Conservation (phyloP, 1,284 basidiomycete species). For the Pterula multifida region DNA sequence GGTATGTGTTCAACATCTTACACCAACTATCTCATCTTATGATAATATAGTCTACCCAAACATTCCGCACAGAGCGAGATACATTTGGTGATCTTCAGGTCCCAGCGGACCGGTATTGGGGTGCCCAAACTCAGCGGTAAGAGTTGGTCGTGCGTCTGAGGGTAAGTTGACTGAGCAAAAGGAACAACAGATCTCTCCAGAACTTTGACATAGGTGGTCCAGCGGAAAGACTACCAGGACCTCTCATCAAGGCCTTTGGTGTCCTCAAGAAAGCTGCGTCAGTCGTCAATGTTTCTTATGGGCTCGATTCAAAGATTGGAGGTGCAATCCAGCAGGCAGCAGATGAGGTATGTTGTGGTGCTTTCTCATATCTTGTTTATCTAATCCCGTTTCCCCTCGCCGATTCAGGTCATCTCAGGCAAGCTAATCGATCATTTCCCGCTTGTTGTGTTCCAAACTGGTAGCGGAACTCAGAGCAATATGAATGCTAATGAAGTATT, state of each 20-base stretch:
- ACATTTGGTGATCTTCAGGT: constrained; percentile 92
- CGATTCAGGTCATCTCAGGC: constrained; percentile 79
- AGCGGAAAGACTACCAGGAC: constrained; percentile 84
- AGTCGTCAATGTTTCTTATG: constrained; percentile 84
- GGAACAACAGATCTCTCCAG: constrained; percentile 70
- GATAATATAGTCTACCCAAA: constrained; percentile 28
- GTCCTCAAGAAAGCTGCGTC: constrained; percentile 97
- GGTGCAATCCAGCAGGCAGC: constrained; percentile 89
- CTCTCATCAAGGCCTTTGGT: constrained; percentile 96
- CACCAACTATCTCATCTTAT: constrained; percentile 9
- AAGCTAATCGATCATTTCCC: constrained; percentile 95
- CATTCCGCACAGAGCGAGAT: constrained; percentile 65
- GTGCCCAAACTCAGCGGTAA: constrained; percentile 94
- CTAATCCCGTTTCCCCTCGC: background rate
- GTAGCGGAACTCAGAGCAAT: constrained; percentile 98
- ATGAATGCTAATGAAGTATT: constrained; percentile 97
- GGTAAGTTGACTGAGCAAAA: background rate
- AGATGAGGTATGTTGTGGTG: constrained; percentile 60
- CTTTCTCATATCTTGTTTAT: background rate
- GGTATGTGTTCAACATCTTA: constrained; percentile 28
- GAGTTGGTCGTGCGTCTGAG: constrained; percentile 10
- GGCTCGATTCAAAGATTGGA: constrained; percentile 82
- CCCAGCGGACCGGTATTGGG: constrained; percentile 94
- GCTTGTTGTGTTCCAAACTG: constrained; percentile 98
- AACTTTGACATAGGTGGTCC: constrained; percentile 99